A percentile compares a stretch with the other conserved stretches of the same genome.
Conservation (phyloP, 768 basidiomycete species). For the Kwoniella newhampshirensis region DNA sequence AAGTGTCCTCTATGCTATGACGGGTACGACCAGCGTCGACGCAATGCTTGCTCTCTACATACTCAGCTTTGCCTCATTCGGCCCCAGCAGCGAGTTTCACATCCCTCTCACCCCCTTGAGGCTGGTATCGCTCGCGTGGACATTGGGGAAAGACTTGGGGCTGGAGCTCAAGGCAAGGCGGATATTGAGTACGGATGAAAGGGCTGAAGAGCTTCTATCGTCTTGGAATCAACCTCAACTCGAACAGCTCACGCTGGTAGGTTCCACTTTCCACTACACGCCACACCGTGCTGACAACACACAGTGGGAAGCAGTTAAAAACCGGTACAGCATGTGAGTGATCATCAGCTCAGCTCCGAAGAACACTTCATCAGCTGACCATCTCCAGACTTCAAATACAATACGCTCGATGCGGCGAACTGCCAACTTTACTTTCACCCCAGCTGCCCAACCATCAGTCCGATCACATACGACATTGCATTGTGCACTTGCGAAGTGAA, state of each 20-base stretch:
- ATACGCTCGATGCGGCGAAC: not conserved
- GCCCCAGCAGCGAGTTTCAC: not conserved
- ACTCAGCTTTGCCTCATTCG: conserved; percentile 18
- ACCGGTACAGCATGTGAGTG: conserved; percentile 14
- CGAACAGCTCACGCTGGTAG: conserved; percentile 12
- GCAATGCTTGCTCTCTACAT: conserved; percentile 29
- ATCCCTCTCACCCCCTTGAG: conserved; percentile 17
- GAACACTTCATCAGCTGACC: not conserved
- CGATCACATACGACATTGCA: conserved; percentile 4
- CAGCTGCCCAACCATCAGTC: conserved; percentile 3
- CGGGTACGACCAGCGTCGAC: conserved; percentile 20
- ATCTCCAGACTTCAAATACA: conserved; percentile 8
- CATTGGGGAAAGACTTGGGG: conserved; percentile 23
- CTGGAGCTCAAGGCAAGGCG: conserved; percentile 8
- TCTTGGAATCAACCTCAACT: not conserved
- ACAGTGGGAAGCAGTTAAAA: conserved; percentile 16
- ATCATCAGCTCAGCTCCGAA: not conserved
- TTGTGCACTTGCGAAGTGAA: not conserved
- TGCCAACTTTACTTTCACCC: not conserved
- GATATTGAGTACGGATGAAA: not conserved
- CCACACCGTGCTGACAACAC: not conserved
- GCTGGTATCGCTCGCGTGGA: conserved; percentile 27
- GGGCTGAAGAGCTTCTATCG: not conserved
- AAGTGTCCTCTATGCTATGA: conserved; percentile 16
- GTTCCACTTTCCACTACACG: not conserved